Percentiles rank a stretch among this genome's conserved stretches.
These are phyloP conservation scores for Wallemia mellicola DNA, from an alignment of 1,284 basidiomycete genomes.

Conservation along the genomic window DNA sequence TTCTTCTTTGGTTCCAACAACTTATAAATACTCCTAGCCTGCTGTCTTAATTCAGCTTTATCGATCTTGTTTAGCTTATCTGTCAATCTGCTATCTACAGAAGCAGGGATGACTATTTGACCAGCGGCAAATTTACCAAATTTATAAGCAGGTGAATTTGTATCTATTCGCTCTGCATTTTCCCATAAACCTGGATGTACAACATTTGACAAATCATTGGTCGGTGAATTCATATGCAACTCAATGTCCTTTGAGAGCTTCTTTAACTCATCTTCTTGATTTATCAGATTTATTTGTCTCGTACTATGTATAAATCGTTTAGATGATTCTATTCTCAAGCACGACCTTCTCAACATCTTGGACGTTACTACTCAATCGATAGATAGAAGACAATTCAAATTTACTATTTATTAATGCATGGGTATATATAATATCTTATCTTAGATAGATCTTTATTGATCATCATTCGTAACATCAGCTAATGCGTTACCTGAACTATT, in stretches of 20 bases:
- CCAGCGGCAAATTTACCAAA: slow-evolving; percentile 5
- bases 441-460: neutral
- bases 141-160: slow-evolving; percentile 2
- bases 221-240: neutral
- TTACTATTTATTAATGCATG: neutral
- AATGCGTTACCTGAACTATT: neutral
- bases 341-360: neutral
- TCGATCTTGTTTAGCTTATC: neutral
- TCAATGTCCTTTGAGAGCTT: neutral
- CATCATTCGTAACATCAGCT: neutral
- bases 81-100: neutral
- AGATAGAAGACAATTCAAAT: too few species aligned
- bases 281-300: neutral
- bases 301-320: neutral
- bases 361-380: too few species aligned
- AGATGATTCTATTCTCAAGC: neutral
- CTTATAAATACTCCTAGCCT: neutral
- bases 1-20: neutral
- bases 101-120: slow-evolving; percentile 2
- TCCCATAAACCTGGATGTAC: neutral
- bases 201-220: neutral
- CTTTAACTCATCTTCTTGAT: neutral
- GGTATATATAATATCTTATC: neutral
- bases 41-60: neutral
- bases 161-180: neutral